Base-by-base conservation (phyloP, 371 early-diverging fungal species). In the Lichtheimia ornata region DNA sequence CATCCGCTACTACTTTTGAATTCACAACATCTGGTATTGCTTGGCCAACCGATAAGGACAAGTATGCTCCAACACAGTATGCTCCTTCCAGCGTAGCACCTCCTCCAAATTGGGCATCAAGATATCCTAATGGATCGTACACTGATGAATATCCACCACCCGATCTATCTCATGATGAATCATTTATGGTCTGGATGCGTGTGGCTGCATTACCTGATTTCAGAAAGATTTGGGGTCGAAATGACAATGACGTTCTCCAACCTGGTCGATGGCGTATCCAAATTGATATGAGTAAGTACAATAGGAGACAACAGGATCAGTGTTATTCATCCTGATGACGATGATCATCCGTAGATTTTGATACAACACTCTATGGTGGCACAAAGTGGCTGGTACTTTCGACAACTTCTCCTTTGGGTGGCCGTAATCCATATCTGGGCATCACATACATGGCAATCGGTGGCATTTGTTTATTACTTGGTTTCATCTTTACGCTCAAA, bases 101-200 rank as follows among this genome's bases (percentile, higher is more conserved):
- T 25, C 94, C 94, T 53, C 92, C 92, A 24, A 87, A 90, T 73
- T 93, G 94, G 94, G 69, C 62, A 18, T 53, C 53, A 5, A 74
- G 84, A 4, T 91, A 83, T 58, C 82, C 84, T 2, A 70, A 87
- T 59, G 90, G 89, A 4, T 53, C 49, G 20, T 91, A 88, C 62
- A 74, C 75, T n/a, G 82, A 62, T 18, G 76, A 76, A 27, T 47
- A 76, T 53, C 84, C 83, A 35, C 90, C 91, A 27, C 94, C 93
- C 5, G 85, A 94, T 56, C 69, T 91, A 24, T 66, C 79, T 11
- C 67, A 63, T 14, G 82, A 88, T 77, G 93, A 98, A 77, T 83
- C 90, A 50, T 91, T 99, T 65, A 92, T 94, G 75, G 98, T 98
- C n/a, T 99, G 99, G 99, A 98, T 99, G 96, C 88, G 96, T 50